Evolutionary conservation across 2,329 filamentous ascomycete species (phyloP).

Genomic region (Phialocephala sp.): DNA sequence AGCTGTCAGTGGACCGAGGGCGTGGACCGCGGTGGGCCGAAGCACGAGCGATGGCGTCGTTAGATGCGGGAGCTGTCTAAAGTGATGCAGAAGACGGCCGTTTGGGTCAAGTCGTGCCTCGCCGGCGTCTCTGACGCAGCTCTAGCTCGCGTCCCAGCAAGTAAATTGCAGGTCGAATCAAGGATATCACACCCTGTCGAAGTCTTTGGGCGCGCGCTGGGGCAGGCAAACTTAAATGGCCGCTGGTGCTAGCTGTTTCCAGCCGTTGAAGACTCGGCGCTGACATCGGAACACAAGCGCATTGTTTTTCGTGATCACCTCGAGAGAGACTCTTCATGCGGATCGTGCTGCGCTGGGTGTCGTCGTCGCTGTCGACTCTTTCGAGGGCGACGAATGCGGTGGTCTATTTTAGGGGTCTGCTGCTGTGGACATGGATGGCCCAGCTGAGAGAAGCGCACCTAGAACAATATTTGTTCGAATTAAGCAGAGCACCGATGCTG

Average conservation of each 20-base stretch:
- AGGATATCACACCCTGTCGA: slow-evolving; percentile 27
- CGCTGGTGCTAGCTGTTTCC: slow-evolving; percentile 20
- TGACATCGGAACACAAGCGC: slow-evolving; percentile 34
- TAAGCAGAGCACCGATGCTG: slow-evolving; percentile 11
- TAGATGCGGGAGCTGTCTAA: slow-evolving; percentile 24
- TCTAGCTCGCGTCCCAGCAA: slow-evolving; percentile 10
- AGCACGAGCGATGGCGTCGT: slow-evolving; percentile 26
- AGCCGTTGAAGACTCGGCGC: slow-evolving; percentile 1
- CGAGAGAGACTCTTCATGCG: slow-evolving; percentile 20
- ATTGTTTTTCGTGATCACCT: slow-evolving; percentile 27
- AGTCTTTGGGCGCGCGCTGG: slow-evolving; percentile 7
- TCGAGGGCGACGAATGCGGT: neutral
- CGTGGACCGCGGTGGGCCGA: slow-evolving; percentile 24
- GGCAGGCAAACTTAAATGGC: slow-evolving; percentile 19
- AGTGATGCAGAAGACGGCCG: slow-evolving; percentile 15
- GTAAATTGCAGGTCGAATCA: slow-evolving; percentile 19
- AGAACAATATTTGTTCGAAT: slow-evolving; percentile 17
- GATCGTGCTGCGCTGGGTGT: neutral
- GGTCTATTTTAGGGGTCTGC: slow-evolving; percentile 26
- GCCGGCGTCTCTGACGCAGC: slow-evolving; percentile 19
- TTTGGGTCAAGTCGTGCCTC: slow-evolving; percentile 18
- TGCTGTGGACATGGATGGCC: neutral
- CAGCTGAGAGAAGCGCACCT: slow-evolving; percentile 16
- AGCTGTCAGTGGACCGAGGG: slow-evolving; percentile 26
- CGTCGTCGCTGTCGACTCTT: neutral